These are phyloP conservation scores for Botrytis pseudocinerea DNA, from an alignment of 2,329 filamentous ascomycete species.

Conservation along the genomic window DNA sequence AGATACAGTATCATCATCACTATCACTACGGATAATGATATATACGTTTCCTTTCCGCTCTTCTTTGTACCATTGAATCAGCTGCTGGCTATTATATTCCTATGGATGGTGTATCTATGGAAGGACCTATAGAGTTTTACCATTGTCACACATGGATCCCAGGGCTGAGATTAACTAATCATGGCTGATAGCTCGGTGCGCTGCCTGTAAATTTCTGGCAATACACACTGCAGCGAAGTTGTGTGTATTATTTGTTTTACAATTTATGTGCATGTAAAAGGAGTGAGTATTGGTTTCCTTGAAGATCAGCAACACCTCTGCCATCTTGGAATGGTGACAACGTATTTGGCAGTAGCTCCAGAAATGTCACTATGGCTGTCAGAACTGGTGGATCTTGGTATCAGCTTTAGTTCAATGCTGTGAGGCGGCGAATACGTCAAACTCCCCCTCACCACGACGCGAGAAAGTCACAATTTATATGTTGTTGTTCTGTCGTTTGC, in stretches of 20 bases:
- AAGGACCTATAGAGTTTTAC: neutral
- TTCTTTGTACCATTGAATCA: neutral
- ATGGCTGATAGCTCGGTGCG: neutral
- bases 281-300: neutral
- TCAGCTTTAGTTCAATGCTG: neutral
- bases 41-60: neutral
- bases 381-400: neutral
- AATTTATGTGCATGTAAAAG: neutral
- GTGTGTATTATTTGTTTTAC: neutral
- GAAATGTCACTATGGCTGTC: neutral
- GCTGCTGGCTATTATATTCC: neutral
- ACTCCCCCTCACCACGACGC: no score
- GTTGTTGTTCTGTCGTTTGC: neutral
- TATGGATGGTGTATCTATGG: neutral
- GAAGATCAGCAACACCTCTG: neutral
- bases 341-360: neutral
- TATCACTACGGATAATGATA: neutral
- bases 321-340: neutral
- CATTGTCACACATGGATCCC: neutral
- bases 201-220: neutral
- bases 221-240: neutral
- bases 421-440: neutral
- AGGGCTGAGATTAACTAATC: neutral
- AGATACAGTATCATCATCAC: neutral
- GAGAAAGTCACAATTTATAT: neutral